These are phyloP conservation scores for Paulownia fortunei DNA, from an alignment of 257 asterid genomes.

Conservation along the genomic window DNA sequence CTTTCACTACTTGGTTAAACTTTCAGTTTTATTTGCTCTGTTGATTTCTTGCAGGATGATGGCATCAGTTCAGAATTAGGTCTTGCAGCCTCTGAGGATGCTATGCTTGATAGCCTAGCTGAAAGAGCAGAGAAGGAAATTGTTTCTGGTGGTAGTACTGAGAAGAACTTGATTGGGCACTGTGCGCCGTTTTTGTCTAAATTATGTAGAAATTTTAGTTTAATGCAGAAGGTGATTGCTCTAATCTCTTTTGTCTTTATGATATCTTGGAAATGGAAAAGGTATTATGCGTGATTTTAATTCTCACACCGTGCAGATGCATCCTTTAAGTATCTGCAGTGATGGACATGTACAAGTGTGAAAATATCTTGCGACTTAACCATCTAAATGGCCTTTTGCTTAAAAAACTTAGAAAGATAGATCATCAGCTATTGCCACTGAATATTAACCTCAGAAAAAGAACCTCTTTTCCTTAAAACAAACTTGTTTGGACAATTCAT, in stretches of 20 bases:
- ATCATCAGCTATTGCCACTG: background rate
- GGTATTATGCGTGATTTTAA: background rate
- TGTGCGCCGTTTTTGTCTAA: conserved; percentile 76
- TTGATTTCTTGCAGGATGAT: conserved; percentile 53
- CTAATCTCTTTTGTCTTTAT: background rate
- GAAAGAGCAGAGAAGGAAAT: conserved; percentile 95
- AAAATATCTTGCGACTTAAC: background rate
- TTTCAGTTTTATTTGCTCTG: conserved; percentile 22
- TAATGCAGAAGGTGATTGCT: conserved; percentile 89
- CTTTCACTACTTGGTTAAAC: conserved; percentile 14
- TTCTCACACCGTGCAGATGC: background rate
- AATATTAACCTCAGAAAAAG: background rate
- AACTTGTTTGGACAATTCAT: background rate
- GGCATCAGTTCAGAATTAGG: conserved; percentile 90
- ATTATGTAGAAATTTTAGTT: conserved; percentile 81
- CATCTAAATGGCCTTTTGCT: background rate
- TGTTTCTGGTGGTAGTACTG: conserved; percentile 62
- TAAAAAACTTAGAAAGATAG: background rate
- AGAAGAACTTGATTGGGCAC: conserved; percentile 81
- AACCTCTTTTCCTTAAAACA: background rate
- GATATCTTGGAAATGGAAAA: conserved; percentile 14
- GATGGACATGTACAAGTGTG: background rate
- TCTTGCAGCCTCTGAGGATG: conserved; percentile 92
- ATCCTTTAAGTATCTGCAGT: conserved; percentile 18
- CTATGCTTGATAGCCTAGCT: conserved; percentile 75